Evolutionary conservation across 768 basidiomycete genomes (phyloP), one percentile per base, ranked within the genome.

Genomic region (Naganishia vishniacii): DNA sequence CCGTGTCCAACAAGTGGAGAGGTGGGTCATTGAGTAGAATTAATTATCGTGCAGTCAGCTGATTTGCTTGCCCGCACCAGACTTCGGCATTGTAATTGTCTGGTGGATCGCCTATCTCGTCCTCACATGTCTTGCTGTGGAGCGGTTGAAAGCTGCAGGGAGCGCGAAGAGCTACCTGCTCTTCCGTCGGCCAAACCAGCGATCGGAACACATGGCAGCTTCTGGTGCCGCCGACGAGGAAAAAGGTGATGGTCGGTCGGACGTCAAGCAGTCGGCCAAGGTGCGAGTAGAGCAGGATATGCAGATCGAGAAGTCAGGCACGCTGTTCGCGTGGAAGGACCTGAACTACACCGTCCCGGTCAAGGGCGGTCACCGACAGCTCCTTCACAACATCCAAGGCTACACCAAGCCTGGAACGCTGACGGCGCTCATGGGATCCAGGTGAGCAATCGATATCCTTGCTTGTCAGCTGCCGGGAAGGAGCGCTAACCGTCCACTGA

Each of bases 331-430:
- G 16, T 65, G 63, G 63, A 28, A 48, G 29, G 37, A 48, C 20
- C 31, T 65, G 0, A 59, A 32, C 42, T 65, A 65, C 46, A 59
- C 44, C 20, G 56, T 67, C 37, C n/a, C 29, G 16, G 48, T 67
- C 42, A 59, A 59, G 44, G 59, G 59, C 18, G 67, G 48, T 11
- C 26, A 60, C 28, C 49, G 67, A 12, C 58, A 47, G 20, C 79
- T 89, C 2, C 78, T 89, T 59, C 81, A 88, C 64, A 81, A 88
- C 49, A 81, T 90, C 12, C 85, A 84, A 31, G 88, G 88, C 0
- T 90, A 81, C 73, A 88, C 88, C 12, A 83, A 82, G 4, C 90
- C 88, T 0, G 89, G 89, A 2, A 88, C 68, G 4, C 64, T 78
- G 3, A 76, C 75, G 2, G 78, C 78, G 0, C 72, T 79, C 20